Base-by-base conservation (phyloP, 768 basidiomycete genomes). In the Leucosporidium yakuticum region DNA sequence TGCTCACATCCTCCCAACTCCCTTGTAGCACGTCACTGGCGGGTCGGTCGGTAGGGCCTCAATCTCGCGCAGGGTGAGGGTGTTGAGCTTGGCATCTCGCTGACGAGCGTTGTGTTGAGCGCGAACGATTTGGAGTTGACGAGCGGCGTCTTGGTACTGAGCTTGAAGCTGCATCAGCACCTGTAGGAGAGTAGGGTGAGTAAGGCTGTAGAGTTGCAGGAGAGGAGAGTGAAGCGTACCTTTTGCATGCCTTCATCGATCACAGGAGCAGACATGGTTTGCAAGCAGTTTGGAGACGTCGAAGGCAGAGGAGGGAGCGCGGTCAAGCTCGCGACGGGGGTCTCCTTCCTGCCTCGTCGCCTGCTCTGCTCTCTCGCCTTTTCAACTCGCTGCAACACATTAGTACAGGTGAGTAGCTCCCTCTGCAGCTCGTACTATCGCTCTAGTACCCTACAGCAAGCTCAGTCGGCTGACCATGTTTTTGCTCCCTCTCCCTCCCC, bases 1-100 rank as follows among this genome's bases (percentile, higher is more conserved):
- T 29, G 50, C 67, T 25, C 20, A 70, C 73, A 70, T 73, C 48
- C 65, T 23, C 11, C 73, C 73, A 8, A 73, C 73, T 31, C 67
- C 69, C 20, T 64, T 44, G 63, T 73, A 73, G 50, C 64, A 51
- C 4, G 60, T 51, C 51, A 27, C 51, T 17, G 34, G 44, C 4
- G 62, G 63, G 34, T 63, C 64, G 9, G 5, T n/a, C 44, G 69
- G 73, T 2, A 73, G 64, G 12, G 31, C 51, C 56, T 73, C 64
- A 62, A 73, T 68, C 63, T 73, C 73, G 21, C 60, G 59, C 8
- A 73, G 62, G 3, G 73, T 73, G 36, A 73, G 60, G 25, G 67
- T 63, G 31, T 63, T 62, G 49, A 73, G 44, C 50, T 68, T 68
- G 36, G 39, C 47, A 9, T 73, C 73, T 25, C 73, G 69, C 32